Base-by-base conservation (phyloP, 139 green algal genomes). In the Chlamydomonas eustigma region DNA sequence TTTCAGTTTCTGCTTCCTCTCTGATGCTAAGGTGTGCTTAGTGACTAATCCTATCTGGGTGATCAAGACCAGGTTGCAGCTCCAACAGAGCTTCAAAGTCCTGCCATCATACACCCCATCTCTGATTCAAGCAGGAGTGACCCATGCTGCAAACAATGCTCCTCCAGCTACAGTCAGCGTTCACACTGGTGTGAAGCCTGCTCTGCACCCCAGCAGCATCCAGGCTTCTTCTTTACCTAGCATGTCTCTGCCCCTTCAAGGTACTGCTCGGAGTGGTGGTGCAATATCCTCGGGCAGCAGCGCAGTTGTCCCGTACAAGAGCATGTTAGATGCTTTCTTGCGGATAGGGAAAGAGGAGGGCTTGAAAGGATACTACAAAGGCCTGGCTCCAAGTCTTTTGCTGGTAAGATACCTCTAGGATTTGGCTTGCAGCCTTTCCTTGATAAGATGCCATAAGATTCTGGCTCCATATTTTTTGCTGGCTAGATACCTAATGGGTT, bases 41-140 rank as follows among this genome's bases (percentile, higher is more conserved):
- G 18, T 95, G 2, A 97, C 94, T 3, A 98, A 97, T 78, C 94
- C 93, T 1, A 86, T 97, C 30, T 98, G 94, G 93, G 87, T 97
- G 5, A 85, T 97, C 36, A 98, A 98, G 77, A 97, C 93, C 4
- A 85, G 93, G 0, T 81, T 98, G 73, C 92, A 97, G 81, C 86
- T 97, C 76, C 92, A 97, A 82, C 78, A 84, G 31, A 24, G 28
- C 18, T 30, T 74, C 31, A 25, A 78, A 25, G 51, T 72, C 50
- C 37, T 77, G 2, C 8, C 66, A 50, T 32, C 50, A 22, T 39
- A 5, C 0, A 37, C 74, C 24, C 38, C 52, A 4, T 52, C 44
- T 2, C 71, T 51, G 18, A 22, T 50, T 58, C 36, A 68, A 8
- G 31, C 63, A 32, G 65, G 33, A 0, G 36, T 4, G 3, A 37